Evolutionary conservation across 805 yeast genomes (phyloP).

Genomic region (Cyberlindnera mississippiensis): DNA sequence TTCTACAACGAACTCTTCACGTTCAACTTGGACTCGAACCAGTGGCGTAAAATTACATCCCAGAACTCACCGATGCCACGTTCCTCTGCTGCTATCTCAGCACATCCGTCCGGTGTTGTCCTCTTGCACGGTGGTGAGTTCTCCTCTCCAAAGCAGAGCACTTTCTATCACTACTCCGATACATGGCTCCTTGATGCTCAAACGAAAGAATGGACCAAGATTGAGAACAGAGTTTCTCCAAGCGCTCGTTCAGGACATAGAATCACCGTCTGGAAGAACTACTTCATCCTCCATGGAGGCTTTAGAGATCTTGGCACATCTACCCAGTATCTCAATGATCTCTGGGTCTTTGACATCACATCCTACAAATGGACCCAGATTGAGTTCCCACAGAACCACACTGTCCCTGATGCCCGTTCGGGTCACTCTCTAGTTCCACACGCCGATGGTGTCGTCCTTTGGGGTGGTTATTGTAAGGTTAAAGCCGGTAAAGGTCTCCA

Average conservation of each 20-base stretch:
- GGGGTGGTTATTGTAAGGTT: slow-evolving; percentile 94
- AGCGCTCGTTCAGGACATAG: slow-evolving; percentile 90
- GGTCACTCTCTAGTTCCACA: slow-evolving; percentile 85
- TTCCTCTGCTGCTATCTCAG: slow-evolving; percentile 89
- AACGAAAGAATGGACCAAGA: slow-evolving; percentile 84
- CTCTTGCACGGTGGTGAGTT: slow-evolving; percentile 95
- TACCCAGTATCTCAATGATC: slow-evolving; percentile 77
- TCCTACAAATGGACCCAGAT: slow-evolving; percentile 89
- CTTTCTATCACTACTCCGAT: slow-evolving; percentile 94
- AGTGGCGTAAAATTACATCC: slow-evolving; percentile 76
- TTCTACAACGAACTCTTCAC: slow-evolving; percentile 81
- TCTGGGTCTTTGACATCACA: slow-evolving; percentile 91
- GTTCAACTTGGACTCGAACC: slow-evolving; percentile 70
- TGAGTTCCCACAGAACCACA: slow-evolving; percentile 77
- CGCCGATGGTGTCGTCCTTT: slow-evolving; percentile 76
- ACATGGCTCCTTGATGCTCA: slow-evolving; percentile 89
- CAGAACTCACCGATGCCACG: slow-evolving; percentile 90
- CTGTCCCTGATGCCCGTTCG: slow-evolving; percentile 85
- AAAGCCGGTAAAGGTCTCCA: slow-evolving; percentile 85
- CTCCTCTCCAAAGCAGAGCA: slow-evolving; percentile 91
- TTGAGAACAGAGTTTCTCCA: slow-evolving; percentile 75
- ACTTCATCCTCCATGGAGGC: slow-evolving; percentile 82
- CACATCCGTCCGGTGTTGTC: slow-evolving; percentile 86
- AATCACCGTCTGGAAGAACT: slow-evolving; percentile 89
- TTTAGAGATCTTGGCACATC: slow-evolving; percentile 84